Evolutionary conservation across 2,329 filamentous ascomycete genomes (phyloP), one percentile per base, ranked within the genome.

Genomic region (Colletotrichum plurivorum): DNA sequence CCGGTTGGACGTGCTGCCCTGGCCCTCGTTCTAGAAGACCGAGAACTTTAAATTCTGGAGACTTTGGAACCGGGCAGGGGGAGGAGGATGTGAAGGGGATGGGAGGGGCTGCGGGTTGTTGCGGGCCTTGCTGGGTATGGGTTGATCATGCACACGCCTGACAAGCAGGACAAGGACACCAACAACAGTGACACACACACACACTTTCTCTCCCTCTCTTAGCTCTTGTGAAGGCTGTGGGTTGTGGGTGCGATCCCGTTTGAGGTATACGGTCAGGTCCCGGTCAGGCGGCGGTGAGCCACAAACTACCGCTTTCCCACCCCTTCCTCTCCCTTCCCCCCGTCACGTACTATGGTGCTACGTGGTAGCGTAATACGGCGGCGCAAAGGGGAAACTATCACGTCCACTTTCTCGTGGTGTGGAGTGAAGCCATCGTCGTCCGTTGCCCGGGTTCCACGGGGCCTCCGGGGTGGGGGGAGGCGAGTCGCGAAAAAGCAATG

Each of bases 131-230:
- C 46, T 36, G 54, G 43, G 49, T 46, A 31, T 60, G 49, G 67
- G 36, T 49, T 67, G 62, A 69, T 69, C 67, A 69, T 69, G 67
- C 67, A 67, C 49, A 67, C 25, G 56, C 67, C 62, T 67, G 67
- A 67, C 67, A 61, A 61, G 56, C 62, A 51, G 45, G 61, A 69
- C 59, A 63, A 43, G 45, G 61, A 65, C 59, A 62, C 59, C 31
- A 64, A 55, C 63, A 69, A 56, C 55, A 56, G 55, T 48, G 63
- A 61, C 58, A 45, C 20, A 20, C 46, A 18, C 46, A 49, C 46
- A 49, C 13, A 49, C 46, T 5, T 25, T 25, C 22, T 5, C 22
- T 25, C 22, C 22, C 4, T 25, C 46, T 22, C 18, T n/a, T 20
- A 18, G n/a, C 46, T 49, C 20, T 36, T 8, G 31, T 36, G 31